Conservation (phyloP, 768 basidiomycete genomes). For the Mrakia frigida region DNA sequence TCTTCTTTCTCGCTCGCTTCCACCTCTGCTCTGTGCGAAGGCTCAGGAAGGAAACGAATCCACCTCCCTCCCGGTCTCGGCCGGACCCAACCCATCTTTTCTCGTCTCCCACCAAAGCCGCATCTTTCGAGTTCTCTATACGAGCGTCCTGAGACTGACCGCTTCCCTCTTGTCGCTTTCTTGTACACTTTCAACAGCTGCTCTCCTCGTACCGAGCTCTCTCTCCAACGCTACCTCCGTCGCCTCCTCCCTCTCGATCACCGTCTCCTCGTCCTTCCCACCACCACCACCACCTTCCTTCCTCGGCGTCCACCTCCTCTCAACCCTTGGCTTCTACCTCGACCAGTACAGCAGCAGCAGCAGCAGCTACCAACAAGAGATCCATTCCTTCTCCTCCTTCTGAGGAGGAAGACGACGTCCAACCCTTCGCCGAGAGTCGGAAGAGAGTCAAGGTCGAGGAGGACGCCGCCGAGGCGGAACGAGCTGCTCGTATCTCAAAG, state of each 20-base stretch:
- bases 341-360: neutral
- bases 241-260: slow-evolving; percentile 32
- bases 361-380: neutral
- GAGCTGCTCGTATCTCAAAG: neutral
- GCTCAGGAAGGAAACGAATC: too few relatives aligned
- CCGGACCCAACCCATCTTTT: neutral
- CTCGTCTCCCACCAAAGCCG: neutral
- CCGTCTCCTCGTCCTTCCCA: slow-evolving; percentile 25
- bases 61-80: slow-evolving; percentile 16
- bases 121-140: neutral
- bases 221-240: slow-evolving; percentile 29
- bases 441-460: slow-evolving; percentile 4
- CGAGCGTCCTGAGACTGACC: neutral
- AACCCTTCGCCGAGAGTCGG: slow-evolving; percentile 9
- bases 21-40: neutral
- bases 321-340: slow-evolving; percentile 1
- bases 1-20: neutral
- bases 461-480: neutral
- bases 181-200: slow-evolving; percentile 5
- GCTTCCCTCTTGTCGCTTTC: neutral
- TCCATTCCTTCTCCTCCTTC: slow-evolving; percentile 27
- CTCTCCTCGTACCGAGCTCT: slow-evolving; percentile 24
- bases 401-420: slow-evolving; percentile 11
- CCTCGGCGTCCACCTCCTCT: neutral
- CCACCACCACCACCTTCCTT: neutral